Conservation (phyloP, 257 asterid genomes). For the Fraxinus quadrangulata region DNA sequence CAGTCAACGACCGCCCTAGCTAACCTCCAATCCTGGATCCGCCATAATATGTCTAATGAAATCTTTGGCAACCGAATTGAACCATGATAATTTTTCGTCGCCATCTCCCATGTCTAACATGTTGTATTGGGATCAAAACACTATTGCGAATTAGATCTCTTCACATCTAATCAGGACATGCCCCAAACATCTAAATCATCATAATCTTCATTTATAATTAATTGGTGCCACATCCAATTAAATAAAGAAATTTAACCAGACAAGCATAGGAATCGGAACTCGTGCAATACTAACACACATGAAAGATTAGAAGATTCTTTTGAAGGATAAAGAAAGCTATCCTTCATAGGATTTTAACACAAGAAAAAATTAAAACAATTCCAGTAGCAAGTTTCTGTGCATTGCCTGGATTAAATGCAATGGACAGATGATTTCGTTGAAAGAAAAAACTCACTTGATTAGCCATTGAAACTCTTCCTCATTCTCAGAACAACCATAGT, state of each 20-base stretch:
- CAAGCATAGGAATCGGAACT: background rate
- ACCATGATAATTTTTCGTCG: background rate
- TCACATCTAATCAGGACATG: background rate
- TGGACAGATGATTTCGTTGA: background rate
- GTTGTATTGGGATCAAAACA: background rate
- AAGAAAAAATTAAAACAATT: background rate
- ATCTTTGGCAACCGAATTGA: background rate
- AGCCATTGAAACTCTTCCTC: constrained; percentile 70
- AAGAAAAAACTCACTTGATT: constrained; percentile 48
- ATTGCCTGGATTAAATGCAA: background rate
- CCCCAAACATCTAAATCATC: background rate
- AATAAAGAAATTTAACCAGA: background rate
- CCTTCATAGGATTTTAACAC: background rate
- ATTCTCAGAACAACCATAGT: constrained; percentile 66
- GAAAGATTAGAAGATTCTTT: background rate
- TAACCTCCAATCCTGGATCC: too few species aligned
- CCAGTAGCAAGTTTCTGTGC: background rate
- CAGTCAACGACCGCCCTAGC: too few species aligned
- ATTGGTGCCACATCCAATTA: background rate
- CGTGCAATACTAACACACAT: background rate
- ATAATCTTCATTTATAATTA: background rate
- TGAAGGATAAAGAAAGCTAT: background rate
- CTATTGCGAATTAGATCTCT: background rate
- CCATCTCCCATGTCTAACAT: background rate
- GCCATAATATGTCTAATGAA: background rate